These are phyloP conservation scores for Polyplosphaeria fusca DNA, from an alignment of 495 filamentous ascomycete species.

Conservation along the genomic window DNA sequence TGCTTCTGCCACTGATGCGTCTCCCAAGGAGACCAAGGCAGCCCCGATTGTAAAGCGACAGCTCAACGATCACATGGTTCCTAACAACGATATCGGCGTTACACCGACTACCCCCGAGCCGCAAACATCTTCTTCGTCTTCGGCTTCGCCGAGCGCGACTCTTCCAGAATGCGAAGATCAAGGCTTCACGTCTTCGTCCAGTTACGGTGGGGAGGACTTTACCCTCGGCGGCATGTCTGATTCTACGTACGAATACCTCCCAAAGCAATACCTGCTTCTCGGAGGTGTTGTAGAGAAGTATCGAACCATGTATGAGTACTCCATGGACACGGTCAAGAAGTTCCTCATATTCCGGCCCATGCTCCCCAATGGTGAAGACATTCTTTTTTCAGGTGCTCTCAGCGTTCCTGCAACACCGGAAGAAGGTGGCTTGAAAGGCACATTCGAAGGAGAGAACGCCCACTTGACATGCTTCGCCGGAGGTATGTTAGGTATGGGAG, in stretches of 20 bases:
- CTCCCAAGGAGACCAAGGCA: not conserved
- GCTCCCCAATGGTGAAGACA: constrained; percentile 67
- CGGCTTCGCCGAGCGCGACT: constrained; percentile 2
- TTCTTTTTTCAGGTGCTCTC: constrained; percentile 68
- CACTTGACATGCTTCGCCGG: constrained; percentile 90
- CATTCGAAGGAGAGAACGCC: constrained; percentile 58
- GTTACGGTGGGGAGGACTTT: constrained; percentile 48
- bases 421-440: constrained; percentile 41
- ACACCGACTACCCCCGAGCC: not conserved
- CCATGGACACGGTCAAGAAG: constrained; percentile 66
- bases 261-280: constrained; percentile 77
- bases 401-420: constrained; percentile 40
- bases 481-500: constrained; percentile 88
- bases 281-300: constrained; percentile 83
- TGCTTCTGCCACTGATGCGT: not conserved
- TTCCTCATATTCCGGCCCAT: constrained; percentile 83
- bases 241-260: constrained; percentile 92
- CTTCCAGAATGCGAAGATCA: constrained; percentile 37
- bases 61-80: constrained; percentile 14
- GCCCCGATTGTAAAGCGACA: constrained; percentile 10
- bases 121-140: not conserved
- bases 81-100: not conserved
- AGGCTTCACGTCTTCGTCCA: constrained; percentile 33
- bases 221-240: constrained; percentile 83
- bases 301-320: constrained; percentile 71